Conservation (phyloP, 73 alveolate species). For the Tetrahymena thermophila region DNA sequence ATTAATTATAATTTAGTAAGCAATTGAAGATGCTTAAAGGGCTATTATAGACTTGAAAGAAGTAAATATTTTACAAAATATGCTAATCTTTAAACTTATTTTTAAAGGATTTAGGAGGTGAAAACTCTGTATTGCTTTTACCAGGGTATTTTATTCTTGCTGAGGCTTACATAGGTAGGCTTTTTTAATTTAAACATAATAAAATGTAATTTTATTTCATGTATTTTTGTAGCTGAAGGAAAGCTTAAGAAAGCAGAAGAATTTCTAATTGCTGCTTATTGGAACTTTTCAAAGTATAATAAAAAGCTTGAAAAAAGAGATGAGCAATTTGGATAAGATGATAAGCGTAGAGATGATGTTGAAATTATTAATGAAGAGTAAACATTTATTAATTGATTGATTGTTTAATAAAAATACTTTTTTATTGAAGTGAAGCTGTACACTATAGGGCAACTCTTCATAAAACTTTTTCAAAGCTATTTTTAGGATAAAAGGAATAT, state of each 20-base stretch:
- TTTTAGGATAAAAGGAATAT: conserved; percentile 59
- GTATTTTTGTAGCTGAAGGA: not conserved
- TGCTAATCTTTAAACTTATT: not conserved
- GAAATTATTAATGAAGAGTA: conserved; percentile 25
- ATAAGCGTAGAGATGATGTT: conserved; percentile 44
- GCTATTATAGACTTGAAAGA: conserved; percentile 33
- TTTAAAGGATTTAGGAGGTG: conserved; percentile 41
- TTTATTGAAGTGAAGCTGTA: conserved; percentile 35
- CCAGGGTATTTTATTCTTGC: conserved; percentile 81
- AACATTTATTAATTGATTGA: not conserved
- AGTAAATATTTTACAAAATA: not conserved
- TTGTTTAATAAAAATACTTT: not conserved
- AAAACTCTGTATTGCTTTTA: conserved; percentile 57
- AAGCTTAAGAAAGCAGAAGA: conserved; percentile 77
- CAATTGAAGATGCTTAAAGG: conserved; percentile 25
- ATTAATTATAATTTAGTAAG: not conserved
- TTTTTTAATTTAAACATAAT: not conserved
- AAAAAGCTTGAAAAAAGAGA: conserved; percentile 22
- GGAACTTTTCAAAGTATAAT: conserved; percentile 58
- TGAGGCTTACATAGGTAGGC: conserved; percentile 39
- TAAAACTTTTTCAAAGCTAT: conserved; percentile 69
- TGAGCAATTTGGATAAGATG: conserved; percentile 56
- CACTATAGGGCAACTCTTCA: conserved; percentile 60
- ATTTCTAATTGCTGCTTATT: conserved; percentile 71
- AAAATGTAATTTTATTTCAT: not conserved